A percentile compares a stretch with the other conserved stretches of the same genome.
These are phyloP conservation scores for Teratosphaeria zuluensis DNA, from an alignment of 2,329 filamentous ascomycete genomes.

Conservation along the genomic window DNA sequence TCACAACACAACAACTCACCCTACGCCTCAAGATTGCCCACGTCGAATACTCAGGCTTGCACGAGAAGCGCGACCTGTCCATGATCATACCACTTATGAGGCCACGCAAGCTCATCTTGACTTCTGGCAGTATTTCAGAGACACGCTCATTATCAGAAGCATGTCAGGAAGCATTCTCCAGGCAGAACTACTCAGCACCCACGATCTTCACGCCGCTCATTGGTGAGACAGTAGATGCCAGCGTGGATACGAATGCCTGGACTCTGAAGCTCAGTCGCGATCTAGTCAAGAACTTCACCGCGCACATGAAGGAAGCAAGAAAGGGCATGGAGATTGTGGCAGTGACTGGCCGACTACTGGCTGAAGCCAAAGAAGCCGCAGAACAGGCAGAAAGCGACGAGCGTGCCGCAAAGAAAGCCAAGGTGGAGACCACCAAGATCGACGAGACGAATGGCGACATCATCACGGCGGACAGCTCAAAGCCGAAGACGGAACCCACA, in stretches of 20 bases:
- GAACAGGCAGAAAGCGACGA: constrained; percentile 24
- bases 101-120: constrained; percentile 87
- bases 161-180: constrained; percentile 50
- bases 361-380: constrained; percentile 25
- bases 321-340: constrained; percentile 83
- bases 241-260: constrained; percentile 97
- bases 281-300: constrained; percentile 77
- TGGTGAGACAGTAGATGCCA: constrained; percentile 73
- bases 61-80: constrained; percentile 86
- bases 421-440: background rate
- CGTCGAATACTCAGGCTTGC: constrained; percentile 84
- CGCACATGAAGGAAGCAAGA: constrained; percentile 64
- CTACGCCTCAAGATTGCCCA: constrained; percentile 71
- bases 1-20: constrained; percentile 52
- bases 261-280: constrained; percentile 78
- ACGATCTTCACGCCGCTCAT: constrained; percentile 67
- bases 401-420: background rate
- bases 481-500: too few relatives aligned
- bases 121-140: constrained; percentile 67
- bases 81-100: constrained; percentile 92
- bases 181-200: constrained; percentile 6
- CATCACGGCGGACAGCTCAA: constrained; percentile 9
- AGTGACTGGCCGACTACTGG: constrained; percentile 65
- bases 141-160: constrained; percentile 69
- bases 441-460: background rate